Percentiles rank a stretch among this genome's conserved stretches.
These are phyloP conservation scores for Blastobotrys serpentis DNA, from an alignment of 1,139 yeast genomes.

Conservation along the genomic window DNA sequence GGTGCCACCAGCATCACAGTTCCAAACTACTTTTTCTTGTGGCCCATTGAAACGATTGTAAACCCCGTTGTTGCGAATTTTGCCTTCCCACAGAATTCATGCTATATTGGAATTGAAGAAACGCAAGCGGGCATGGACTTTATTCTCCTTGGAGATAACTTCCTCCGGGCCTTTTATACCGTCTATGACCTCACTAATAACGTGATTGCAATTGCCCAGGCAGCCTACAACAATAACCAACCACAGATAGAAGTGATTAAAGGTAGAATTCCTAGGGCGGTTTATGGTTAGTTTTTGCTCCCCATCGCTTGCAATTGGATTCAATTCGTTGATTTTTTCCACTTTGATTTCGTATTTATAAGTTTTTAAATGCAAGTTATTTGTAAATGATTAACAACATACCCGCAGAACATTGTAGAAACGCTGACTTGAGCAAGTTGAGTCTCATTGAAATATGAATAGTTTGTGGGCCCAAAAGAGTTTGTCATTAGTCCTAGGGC, in stretches of 20 bases:
- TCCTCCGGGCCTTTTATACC: constrained; percentile 52
- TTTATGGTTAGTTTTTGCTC: constrained; percentile 8
- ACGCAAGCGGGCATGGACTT: constrained; percentile 34
- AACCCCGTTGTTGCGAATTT: constrained; percentile 33
- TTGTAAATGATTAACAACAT: too few relatives aligned
- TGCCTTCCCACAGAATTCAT: constrained; percentile 40
- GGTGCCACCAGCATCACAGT: constrained; percentile 51
- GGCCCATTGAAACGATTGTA: constrained; percentile 39
- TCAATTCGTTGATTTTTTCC: background rate
- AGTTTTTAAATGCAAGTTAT: background rate
- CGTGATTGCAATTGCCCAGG: constrained; percentile 54
- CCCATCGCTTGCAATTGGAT: background rate
- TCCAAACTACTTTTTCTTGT: constrained; percentile 47
- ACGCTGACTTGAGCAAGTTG: too few relatives aligned
- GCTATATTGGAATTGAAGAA: constrained; percentile 39
- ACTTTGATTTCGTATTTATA: background rate
- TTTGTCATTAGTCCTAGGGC: too few relatives aligned
- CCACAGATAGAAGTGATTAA: constrained; percentile 35
- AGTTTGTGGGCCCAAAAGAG: too few relatives aligned
- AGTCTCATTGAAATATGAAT: too few relatives aligned
- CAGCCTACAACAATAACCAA: constrained; percentile 32
- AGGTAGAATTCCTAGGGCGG: constrained; percentile 30
- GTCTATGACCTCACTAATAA: constrained; percentile 55
- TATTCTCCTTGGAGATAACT: constrained; percentile 49
- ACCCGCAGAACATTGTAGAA: too few relatives aligned